Percentiles rank a stretch among this genome's conserved stretches.
Conservation (phyloP, 192 early-diverging fungal species). For the Rhizoclosmatium sp. region DNA sequence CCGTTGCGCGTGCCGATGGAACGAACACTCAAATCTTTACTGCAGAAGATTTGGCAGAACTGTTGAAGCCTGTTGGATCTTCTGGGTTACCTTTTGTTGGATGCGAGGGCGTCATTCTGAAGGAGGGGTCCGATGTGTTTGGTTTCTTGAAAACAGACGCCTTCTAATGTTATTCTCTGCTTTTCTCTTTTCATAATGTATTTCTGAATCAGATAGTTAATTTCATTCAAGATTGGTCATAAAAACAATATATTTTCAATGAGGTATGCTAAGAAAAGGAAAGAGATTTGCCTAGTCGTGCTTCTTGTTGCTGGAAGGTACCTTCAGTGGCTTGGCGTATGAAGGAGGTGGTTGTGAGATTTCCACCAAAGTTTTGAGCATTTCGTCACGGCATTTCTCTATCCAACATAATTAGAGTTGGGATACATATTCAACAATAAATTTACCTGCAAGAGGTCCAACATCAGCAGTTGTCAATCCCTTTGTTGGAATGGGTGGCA, state of each 20-base stretch:
- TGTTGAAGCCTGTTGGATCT: slow-evolving; percentile 17
- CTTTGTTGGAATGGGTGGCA: slow-evolving; percentile 46
- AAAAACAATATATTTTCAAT: too few relatives aligned
- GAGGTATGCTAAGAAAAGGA: too few relatives aligned
- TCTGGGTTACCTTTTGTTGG: slow-evolving; percentile 12
- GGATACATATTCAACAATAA: background rate
- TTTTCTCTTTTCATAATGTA: background rate
- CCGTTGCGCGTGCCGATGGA: background rate
- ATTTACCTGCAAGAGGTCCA: slow-evolving; percentile 26
- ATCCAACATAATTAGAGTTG: background rate
- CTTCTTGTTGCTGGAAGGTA: background rate
- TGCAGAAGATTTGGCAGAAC: slow-evolving; percentile 10
- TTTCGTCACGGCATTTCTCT: slow-evolving; percentile 27
- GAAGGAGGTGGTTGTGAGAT: slow-evolving; percentile 31
- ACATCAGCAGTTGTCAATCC: slow-evolving; percentile 45
- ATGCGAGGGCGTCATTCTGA: slow-evolving; percentile 29
- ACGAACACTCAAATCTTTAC: background rate
- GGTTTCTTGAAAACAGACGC: slow-evolving; percentile 39
- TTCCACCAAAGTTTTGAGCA: slow-evolving; percentile 43
- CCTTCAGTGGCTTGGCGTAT: slow-evolving; percentile 24
- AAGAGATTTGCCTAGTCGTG: background rate
- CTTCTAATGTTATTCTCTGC: slow-evolving; percentile 6
- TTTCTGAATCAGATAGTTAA: background rate
- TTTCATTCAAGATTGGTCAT: too few relatives aligned
- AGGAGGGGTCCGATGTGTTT: slow-evolving; percentile 15